These are phyloP conservation scores for Diaporthe caulivora DNA, from an alignment of 2,329 filamentous ascomycete species.

Conservation along the genomic window DNA sequence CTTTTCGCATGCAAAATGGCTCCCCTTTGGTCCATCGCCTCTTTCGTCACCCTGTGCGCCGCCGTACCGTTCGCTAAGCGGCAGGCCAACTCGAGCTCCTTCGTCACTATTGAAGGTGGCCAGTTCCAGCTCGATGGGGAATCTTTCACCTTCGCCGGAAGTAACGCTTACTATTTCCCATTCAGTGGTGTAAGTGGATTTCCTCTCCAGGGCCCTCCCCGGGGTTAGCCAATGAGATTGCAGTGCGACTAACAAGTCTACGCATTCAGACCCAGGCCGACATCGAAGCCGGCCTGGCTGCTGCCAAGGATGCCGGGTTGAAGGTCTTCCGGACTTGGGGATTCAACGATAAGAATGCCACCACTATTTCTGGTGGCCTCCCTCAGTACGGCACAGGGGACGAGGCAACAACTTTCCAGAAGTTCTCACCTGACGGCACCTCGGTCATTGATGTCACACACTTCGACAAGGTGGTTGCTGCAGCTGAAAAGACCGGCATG, in stretches of 20 bases:
- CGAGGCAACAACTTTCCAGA: constrained; percentile 60
- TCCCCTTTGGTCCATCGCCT: constrained; percentile 18
- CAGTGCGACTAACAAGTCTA: background rate
- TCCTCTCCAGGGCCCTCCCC: fast-evolving
- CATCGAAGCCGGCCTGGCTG: constrained; percentile 58
- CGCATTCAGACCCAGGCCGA: constrained; percentile 48
- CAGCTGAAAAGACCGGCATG: constrained; percentile 61
- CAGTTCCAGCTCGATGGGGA: constrained; percentile 66
- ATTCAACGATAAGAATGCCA: constrained; percentile 68
- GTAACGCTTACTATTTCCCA: constrained; percentile 18
- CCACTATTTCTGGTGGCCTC: constrained; percentile 57
- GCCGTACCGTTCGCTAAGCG: background rate
- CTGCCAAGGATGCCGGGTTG: constrained; percentile 61
- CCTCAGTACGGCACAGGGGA: constrained; percentile 64
- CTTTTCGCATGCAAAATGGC: background rate
- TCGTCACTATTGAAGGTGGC: constrained; percentile 62
- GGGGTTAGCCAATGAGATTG: fast-evolving
- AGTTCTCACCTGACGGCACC: constrained; percentile 57
- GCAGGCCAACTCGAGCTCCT: constrained; percentile 43
- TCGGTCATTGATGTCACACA: constrained; percentile 57
- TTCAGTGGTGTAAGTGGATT: constrained; percentile 7
- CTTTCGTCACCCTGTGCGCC: constrained; percentile 18
- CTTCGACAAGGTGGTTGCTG: constrained; percentile 65
- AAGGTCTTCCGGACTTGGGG: constrained; percentile 69
- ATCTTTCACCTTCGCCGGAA: constrained; percentile 5